Evolutionary conservation across 2,329 filamentous ascomycete genomes (phyloP), one percentile per base, ranked within the genome.

Genomic region (Paracorniculantispora psalliotae): DNA sequence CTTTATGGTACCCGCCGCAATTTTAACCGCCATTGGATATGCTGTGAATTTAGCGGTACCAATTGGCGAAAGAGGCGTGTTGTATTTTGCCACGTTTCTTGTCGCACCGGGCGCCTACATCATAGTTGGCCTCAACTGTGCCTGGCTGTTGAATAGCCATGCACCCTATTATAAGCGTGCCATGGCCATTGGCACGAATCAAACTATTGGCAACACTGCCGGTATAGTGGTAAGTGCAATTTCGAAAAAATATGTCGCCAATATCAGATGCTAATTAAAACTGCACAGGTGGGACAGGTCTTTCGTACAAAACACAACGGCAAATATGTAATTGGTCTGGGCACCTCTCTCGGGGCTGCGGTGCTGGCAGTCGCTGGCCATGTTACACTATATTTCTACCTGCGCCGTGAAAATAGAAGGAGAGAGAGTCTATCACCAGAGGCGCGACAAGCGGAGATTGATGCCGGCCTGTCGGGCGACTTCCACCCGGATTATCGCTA

Each of bases 101-200:
- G 61, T 62, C 33, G 67, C 68, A 2, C 63, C 66, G 50, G 68
- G 67, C 2, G 65, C 68, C 4, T 69, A 69, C 43, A 62, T 67
- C 4, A 69, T 65, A 30, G 66, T 69, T 12, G 72, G 71, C 12
- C 66, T 79, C 33, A 78, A 77, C 65, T 65, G 79, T 12, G 75
- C 75, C 49, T 80, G 77, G 78, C 63, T 79, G 12, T 77, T 76
- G 53, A 76, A 77, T 56, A 79, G 78, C 55, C 70, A 74, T 4
- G 75, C 77, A 9, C 75, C 73, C 9, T 76, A 80, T 57, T 79
- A 78, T 64, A 72, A 76, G 43, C 73, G 78, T 25, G 76, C 78
- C 0, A 71, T 77, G 0, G 76, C 73, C 19, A 73, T 80, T 48
- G 78, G 77, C 4, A 67, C 76, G 47, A 75, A 77, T 46, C 75